These are phyloP conservation scores for Umbelopsis isabellina DNA, from an alignment of 192 early-diverging fungal genomes.

Conservation along the genomic window DNA sequence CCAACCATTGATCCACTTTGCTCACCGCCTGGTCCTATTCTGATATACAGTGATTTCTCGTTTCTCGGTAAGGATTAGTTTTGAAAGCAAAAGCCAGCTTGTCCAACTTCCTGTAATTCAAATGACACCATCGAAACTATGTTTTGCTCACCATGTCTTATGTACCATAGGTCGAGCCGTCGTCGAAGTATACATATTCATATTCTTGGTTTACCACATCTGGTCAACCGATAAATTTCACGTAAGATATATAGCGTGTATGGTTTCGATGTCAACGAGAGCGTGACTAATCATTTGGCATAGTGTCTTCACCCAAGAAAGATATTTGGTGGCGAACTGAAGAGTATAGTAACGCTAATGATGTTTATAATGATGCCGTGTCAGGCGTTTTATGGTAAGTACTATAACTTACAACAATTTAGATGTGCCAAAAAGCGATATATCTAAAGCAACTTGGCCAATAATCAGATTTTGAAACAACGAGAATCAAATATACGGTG, in stretches of 20 bases:
- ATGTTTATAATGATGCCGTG: conserved; percentile 31
- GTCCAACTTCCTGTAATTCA: not conserved
- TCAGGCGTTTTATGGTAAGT: conserved; percentile 35
- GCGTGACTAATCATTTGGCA: not conserved
- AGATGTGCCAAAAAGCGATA: not conserved
- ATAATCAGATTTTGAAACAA: conserved; percentile 28
- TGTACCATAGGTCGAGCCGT: conserved; percentile 16
- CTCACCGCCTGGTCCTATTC: not conserved
- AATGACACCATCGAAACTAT: not conserved
- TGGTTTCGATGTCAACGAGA: no score
- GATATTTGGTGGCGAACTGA: conserved; percentile 30
- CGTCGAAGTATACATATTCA: conserved; percentile 6
- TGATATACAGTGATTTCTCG: conserved; percentile 31
- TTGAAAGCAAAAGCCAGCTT: not conserved
- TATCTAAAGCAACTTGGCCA: not conserved
- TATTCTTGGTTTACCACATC: conserved; percentile 18
- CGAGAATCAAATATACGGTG: conserved; percentile 37
- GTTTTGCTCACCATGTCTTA: no score
- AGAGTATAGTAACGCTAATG: conserved; percentile 32
- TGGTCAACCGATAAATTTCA: conserved; percentile 29
- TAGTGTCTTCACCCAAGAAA: conserved; percentile 32
- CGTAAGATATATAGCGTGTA: not conserved
- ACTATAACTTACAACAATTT: not conserved
- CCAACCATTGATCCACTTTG: not conserved
- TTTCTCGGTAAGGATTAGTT: conserved; percentile 27